Conservation (phyloP, 2,329 filamentous ascomycete species). For the Fusarium scirpi region DNA sequence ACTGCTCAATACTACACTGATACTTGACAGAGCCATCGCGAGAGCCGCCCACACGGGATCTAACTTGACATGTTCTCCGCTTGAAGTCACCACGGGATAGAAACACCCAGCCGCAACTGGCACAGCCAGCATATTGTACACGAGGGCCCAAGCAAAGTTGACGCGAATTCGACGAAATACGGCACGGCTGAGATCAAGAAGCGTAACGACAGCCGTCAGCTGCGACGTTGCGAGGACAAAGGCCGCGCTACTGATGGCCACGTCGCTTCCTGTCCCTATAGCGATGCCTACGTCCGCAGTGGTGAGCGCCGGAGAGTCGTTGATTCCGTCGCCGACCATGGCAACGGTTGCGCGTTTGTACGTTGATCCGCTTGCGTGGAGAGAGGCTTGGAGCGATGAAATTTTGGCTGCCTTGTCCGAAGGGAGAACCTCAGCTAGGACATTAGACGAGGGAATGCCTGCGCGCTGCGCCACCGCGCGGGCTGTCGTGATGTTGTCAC, state of each 20-base stretch:
- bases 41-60: constrained; percentile 88
- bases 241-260: constrained; percentile 82
- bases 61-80: constrained; percentile 69
- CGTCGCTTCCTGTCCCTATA: constrained; percentile 84
- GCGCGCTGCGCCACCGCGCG: constrained; percentile 80
- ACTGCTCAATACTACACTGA: constrained; percentile 88
- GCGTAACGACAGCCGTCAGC: constrained; percentile 76
- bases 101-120: constrained; percentile 85
- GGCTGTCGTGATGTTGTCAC: constrained; percentile 89
- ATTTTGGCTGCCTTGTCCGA: constrained; percentile 83
- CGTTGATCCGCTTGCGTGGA: constrained; percentile 53
- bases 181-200: constrained; percentile 76
- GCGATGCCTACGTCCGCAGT: constrained; percentile 87
- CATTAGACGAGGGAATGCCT: constrained; percentile 78
- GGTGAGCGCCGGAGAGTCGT: constrained; percentile 85
- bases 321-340: constrained; percentile 92
- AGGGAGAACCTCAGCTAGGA: constrained; percentile 89
- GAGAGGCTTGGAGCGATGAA: constrained; percentile 68
- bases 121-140: constrained; percentile 84
- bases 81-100: constrained; percentile 66
- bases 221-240: constrained; percentile 84
- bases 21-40: constrained; percentile 92
- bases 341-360: constrained; percentile 69
- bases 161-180: constrained; percentile 84
- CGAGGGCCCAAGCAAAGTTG: constrained; percentile 87